Evolutionary conservation across 768 basidiomycete species (phyloP).

Genomic region (Tricholoma sp.): DNA sequence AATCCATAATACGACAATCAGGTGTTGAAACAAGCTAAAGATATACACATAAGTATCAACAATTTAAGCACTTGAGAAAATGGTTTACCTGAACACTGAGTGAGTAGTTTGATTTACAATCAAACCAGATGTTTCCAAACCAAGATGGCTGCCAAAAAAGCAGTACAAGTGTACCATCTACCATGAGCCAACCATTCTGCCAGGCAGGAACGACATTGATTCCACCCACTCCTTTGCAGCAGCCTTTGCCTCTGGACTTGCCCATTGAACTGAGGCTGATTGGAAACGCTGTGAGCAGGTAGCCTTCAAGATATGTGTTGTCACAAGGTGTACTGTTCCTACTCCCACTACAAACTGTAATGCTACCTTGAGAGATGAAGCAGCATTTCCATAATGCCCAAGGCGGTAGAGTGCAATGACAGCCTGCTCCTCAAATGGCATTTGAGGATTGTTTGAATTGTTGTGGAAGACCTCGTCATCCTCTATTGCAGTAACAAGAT

Average conservation of each 20-base stretch:
- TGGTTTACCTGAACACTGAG: not conserved
- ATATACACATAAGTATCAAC: not conserved
- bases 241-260: slow-evolving; percentile 25
- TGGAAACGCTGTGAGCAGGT: slow-evolving; percentile 13
- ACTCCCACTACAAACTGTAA: slow-evolving; percentile 28
- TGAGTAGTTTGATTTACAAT: not conserved
- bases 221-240: slow-evolving; percentile 34
- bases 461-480: slow-evolving; percentile 5
- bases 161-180: slow-evolving; percentile 35
- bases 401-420: slow-evolving; percentile 33
- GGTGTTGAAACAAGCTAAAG: slow-evolving; percentile 12
- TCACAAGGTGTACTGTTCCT: slow-evolving; percentile 23
- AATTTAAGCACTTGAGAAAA: not conserved
- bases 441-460: slow-evolving; percentile 18
- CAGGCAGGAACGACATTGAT: slow-evolving; percentile 24
- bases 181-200: slow-evolving; percentile 29
- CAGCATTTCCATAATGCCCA: slow-evolving; percentile 34
- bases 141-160: slow-evolving; percentile 10
- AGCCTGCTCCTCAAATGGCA: slow-evolving; percentile 25
- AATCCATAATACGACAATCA: slow-evolving; percentile 23
- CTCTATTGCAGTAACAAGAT: slow-evolving; percentile 14
- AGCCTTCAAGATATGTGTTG: slow-evolving; percentile 6
- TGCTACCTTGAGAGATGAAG: slow-evolving; percentile 24
- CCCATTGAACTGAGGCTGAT: slow-evolving; percentile 21
- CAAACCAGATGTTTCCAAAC: not conserved